phyloP scores from a whole-genome alignment of 345 rosid species.

The Stellera chamaejasme region DNA sequence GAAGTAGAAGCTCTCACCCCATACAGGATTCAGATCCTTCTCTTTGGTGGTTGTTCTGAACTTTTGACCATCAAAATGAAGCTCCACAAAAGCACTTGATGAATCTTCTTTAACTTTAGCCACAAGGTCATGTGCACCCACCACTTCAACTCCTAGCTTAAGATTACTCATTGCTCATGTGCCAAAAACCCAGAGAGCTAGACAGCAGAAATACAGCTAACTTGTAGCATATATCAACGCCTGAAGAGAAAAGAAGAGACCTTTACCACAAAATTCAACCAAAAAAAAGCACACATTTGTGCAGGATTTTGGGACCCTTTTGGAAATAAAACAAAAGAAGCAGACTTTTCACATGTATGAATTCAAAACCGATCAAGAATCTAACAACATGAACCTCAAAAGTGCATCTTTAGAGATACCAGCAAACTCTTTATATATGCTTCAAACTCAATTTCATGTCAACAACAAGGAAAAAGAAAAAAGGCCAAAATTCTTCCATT shows the following conservation, averaged over 20 bases:
- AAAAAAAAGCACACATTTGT: neutral
- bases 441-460: neutral
- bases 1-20: slow-evolving; percentile 85
- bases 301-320: neutral
- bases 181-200: neutral
- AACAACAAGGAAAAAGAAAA: neutral
- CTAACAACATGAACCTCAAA: no score
- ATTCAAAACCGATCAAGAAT: neutral
- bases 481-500: slow-evolving; percentile 3
- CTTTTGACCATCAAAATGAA: slow-evolving; percentile 69
- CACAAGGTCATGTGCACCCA: slow-evolving; percentile 61
- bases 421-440: neutral
- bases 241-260: slow-evolving; percentile 14
- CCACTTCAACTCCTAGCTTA: slow-evolving; percentile 84
- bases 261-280: neutral
- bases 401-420: slow-evolving; percentile 1
- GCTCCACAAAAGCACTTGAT: slow-evolving; percentile 62
- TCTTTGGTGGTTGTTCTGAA: slow-evolving; percentile 57
- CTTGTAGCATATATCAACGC: neutral
- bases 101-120: slow-evolving; percentile 52
- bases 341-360: neutral
- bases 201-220: neutral
- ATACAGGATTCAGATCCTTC: slow-evolving; percentile 64
- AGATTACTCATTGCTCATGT: slow-evolving; percentile 44
- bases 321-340: no score